Evolutionary conservation across 768 basidiomycete genomes (phyloP).

Genomic region (Tephrocybe sp.): DNA sequence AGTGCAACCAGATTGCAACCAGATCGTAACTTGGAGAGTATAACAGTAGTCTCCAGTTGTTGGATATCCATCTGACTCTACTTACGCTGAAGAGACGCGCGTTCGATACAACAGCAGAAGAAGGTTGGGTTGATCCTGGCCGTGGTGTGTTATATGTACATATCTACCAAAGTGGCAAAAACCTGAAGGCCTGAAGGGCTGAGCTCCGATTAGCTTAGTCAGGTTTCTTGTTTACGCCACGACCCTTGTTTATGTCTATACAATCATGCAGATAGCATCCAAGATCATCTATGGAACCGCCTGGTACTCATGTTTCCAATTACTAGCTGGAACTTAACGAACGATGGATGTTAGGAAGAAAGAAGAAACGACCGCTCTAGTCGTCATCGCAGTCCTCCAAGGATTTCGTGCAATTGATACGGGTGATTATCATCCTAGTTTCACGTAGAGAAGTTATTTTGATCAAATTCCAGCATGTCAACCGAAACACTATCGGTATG

Average conservation of each 20-base stretch:
- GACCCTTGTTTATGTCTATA: neutral
- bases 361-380: slow-evolving; percentile 64
- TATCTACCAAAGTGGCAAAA: too few species aligned
- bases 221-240: slow-evolving; percentile 4
- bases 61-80: too few species aligned
- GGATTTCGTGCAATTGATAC: slow-evolving; percentile 86
- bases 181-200: too few species aligned
- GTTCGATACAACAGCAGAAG: too few species aligned
- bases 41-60: too few species aligned
- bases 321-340: neutral
- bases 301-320: slow-evolving; percentile 37
- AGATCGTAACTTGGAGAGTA: too few species aligned
- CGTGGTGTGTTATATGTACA: too few species aligned
- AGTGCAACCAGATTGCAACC: too few species aligned
- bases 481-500: slow-evolving; percentile 70
- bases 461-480: slow-evolving; percentile 52
- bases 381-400: slow-evolving; percentile 67
- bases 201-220: neutral
- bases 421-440: slow-evolving; percentile 38
- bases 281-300: slow-evolving; percentile 64
- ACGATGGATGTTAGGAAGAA: slow-evolving; percentile 60
- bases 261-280: slow-evolving; percentile 26
- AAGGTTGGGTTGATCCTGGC: too few species aligned
- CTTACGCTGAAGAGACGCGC: too few species aligned
- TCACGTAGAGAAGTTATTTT: neutral